A percentile compares a stretch with the other conserved stretches of the same genome.
Conservation (phyloP, 2,329 filamentous ascomycete genomes). For the Gliomastix tumulicola region DNA sequence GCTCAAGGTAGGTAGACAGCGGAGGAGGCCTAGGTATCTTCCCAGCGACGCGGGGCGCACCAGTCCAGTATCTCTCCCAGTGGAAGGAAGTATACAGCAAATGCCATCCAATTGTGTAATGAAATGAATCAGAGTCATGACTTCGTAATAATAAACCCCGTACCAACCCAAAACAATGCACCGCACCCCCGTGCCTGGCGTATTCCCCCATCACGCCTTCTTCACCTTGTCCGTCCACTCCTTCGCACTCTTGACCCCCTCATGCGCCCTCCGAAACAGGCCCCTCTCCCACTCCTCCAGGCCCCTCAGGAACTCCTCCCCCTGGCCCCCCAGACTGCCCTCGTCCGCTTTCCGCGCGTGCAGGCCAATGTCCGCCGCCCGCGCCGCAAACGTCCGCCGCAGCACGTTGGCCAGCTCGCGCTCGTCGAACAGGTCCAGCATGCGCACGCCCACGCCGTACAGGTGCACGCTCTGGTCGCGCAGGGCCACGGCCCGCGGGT, state of each 20-base stretch:
- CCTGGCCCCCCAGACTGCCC: conserved; percentile 40
- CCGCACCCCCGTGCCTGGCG: too few species aligned
- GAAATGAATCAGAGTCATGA: too few species aligned
- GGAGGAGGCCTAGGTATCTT: too few species aligned
- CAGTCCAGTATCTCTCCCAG: too few species aligned
- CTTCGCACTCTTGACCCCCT: conserved; percentile 62
- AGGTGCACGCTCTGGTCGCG: conserved; percentile 81
- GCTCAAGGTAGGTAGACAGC: too few species aligned
- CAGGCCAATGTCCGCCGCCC: conserved; percentile 77
- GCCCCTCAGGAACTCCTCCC: conserved; percentile 78
- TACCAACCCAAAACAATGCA: too few species aligned
- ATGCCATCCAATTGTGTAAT: too few species aligned
- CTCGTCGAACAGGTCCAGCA: conserved; percentile 88
- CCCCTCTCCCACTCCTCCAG: conserved; percentile 85
- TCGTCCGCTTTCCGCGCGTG: conserved; percentile 82
- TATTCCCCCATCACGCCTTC: conserved; percentile 17
- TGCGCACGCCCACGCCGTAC: conserved; percentile 76
- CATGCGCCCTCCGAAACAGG: conserved; percentile 67
- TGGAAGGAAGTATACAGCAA: too few species aligned
- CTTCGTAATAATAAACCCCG: too few species aligned
- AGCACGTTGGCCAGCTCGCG: conserved; percentile 67
- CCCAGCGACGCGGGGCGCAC: too few species aligned
- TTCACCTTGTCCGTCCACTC: conserved; percentile 60
- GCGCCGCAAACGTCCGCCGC: conserved; percentile 70
- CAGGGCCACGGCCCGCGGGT: conserved; percentile 78